Conservation (phyloP, 805 yeast species). For the Dipodascus geniculatus region DNA sequence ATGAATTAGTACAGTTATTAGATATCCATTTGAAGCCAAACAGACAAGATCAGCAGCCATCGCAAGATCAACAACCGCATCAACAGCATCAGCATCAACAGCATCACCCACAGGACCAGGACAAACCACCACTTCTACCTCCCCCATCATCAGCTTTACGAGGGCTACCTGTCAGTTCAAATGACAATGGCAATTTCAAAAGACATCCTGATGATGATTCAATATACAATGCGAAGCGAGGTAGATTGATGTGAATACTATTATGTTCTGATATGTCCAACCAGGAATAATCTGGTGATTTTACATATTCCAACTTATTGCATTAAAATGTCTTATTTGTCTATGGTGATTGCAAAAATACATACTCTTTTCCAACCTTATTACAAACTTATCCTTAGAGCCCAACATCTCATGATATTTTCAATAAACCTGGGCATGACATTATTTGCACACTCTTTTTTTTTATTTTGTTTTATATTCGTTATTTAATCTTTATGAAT, state of each 20-base stretch:
- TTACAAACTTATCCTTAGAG: too few relatives aligned
- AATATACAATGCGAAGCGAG: background rate
- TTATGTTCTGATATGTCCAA: background rate
- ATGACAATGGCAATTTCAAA: background rate
- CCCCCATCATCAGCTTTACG: background rate
- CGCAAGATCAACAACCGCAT: conserved; percentile 1
- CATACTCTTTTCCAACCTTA: background rate
- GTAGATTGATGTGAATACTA: background rate
- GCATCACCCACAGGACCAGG: background rate
- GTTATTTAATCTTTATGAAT: too few relatives aligned
- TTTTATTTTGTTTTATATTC: too few relatives aligned
- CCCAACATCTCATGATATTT: too few relatives aligned
- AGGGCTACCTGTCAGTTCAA: background rate
- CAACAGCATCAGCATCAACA: conserved; percentile 1
- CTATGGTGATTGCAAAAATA: background rate
- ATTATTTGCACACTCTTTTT: too few relatives aligned
- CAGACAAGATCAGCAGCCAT: background rate
- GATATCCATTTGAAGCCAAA: conserved; percentile 14
- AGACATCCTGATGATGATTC: background rate
- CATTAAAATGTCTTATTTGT: background rate
- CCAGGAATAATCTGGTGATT: background rate
- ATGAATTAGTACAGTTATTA: conserved; percentile 66
- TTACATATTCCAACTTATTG: background rate
- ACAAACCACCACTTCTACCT: background rate
- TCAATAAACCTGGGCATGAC: too few relatives aligned